Evolutionary conservation across 2,329 filamentous ascomycete genomes (phyloP).

Genomic region (Diaporthe citriasiana): DNA sequence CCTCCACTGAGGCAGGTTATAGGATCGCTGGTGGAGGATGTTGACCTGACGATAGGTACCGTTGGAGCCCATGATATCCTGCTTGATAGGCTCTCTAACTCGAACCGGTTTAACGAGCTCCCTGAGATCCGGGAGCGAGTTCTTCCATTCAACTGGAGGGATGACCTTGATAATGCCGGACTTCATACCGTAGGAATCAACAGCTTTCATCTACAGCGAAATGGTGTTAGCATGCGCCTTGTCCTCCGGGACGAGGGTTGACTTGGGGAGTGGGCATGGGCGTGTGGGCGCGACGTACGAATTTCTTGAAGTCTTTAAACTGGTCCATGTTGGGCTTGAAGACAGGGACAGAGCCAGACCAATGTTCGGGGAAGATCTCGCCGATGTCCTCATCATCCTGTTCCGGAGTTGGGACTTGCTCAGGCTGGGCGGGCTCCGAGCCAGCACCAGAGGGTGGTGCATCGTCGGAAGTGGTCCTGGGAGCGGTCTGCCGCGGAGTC

Average conservation of each 20-base stretch:
- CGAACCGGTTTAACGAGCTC: conserved; percentile 91
- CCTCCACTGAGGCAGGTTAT: conserved; percentile 97
- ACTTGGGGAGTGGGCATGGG: neutral
- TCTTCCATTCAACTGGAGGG: conserved; percentile 93
- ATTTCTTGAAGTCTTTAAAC: conserved; percentile 93
- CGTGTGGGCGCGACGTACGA: conserved; percentile 74
- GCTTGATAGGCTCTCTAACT: conserved; percentile 97
- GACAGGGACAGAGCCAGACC: conserved; percentile 91
- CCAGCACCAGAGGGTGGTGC: neutral
- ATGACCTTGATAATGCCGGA: conserved; percentile 97
- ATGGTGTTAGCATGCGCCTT: conserved; percentile 48
- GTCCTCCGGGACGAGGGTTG: conserved; percentile 11
- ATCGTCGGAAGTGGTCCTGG: conserved; percentile 40
- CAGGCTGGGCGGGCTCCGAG: conserved; percentile 36
- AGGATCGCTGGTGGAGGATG: conserved; percentile 94
- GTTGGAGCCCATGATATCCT: conserved; percentile 96
- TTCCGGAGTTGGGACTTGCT: conserved; percentile 45
- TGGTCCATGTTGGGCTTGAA: conserved; percentile 97
- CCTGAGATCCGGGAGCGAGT: conserved; percentile 82
- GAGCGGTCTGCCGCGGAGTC: conserved; percentile 39
- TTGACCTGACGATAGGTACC: conserved; percentile 98
- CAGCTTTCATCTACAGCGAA: conserved; percentile 75
- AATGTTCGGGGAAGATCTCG: conserved; percentile 87
- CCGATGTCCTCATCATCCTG: conserved; percentile 71
- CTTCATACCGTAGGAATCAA: conserved; percentile 96